Evolutionary conservation across 805 yeast species (phyloP), one percentile per base, ranked within the genome.

Genomic region (Lipomyces yamadae): DNA sequence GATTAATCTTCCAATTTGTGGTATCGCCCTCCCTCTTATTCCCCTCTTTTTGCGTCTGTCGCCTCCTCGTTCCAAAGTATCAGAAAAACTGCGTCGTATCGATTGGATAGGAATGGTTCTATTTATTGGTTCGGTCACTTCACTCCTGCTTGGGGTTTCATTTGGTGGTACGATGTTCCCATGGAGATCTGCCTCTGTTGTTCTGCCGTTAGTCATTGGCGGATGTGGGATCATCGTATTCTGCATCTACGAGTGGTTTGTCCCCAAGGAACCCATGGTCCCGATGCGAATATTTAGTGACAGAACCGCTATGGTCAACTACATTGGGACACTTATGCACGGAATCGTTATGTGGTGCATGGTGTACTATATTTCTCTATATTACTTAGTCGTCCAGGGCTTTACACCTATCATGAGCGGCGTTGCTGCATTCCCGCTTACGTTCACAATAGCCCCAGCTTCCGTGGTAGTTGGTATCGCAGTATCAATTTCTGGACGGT

Each of bases 1-100:
- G 76, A 81, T 89, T 69, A 89, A 88, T 75, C 75, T 89, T 48
- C 91, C 92, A 2, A 76, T 88, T 45, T 90, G 90, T 18, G 91
- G 88, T 0, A 62, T 80, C 0, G 83, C 86, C 0, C 73, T 81
- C 24, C 73, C 74, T 0, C 69, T 81, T 6, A 74, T 85, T 18
- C 58, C 80, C 2, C 65, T 81, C 3, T 78, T 81, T 24, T 82
- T 84, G 74, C 78, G 80, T 37, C 86, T 88, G 11, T 85, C 85
- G 5, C 73, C 72, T n/a, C 81, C 85, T 0, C 72, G 73, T n/a
- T 83, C 83, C 13, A 73, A 76, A 24, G 62, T 80, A 48, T 73
- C 70, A 39, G 75, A 78, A 32, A 84, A 84, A 66, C 66, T 85
- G 18, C 65, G 71, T 15, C 75, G 75, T 29, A 77, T 87, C 57